Evolutionary conservation across 805 yeast species (phyloP).

Genomic region (Teunomyces pallodes): DNA sequence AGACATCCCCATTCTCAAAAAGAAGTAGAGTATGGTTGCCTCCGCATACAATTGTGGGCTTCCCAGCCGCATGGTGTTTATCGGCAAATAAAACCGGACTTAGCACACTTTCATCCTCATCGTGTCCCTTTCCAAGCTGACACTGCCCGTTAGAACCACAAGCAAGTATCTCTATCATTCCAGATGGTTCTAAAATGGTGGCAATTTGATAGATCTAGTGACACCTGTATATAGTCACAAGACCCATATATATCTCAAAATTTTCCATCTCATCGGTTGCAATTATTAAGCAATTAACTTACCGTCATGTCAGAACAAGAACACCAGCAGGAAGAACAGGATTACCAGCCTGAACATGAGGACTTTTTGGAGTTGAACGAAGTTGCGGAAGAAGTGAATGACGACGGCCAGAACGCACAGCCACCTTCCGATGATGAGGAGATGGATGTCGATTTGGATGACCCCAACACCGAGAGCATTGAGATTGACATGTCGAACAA

Average conservation of each 20-base stretch:
- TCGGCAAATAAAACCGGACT: constrained; percentile 14
- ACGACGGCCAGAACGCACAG: constrained; percentile 21
- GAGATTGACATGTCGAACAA: constrained; percentile 89
- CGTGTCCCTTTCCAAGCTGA: constrained; percentile 66
- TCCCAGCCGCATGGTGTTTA: constrained; percentile 7
- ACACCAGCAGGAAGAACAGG: constrained; percentile 9
- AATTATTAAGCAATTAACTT: constrained; percentile 1
- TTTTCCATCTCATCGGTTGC: constrained; percentile 4
- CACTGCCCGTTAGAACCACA: constrained; percentile 85
- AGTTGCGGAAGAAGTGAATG: constrained; percentile 33
- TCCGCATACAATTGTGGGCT: constrained; percentile 56
- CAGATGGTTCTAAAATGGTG: too few species aligned
- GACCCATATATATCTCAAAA: neutral
- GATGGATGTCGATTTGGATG: constrained; percentile 31
- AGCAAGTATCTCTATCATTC: constrained; percentile 31
- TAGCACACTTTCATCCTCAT: constrained; percentile 40
- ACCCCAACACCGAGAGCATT: constrained; percentile 47
- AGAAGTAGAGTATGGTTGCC: constrained; percentile 82
- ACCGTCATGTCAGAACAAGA: constrained; percentile 7
- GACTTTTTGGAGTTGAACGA: constrained; percentile 28
- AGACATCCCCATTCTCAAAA: constrained; percentile 50
- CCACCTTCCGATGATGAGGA: constrained; percentile 38
- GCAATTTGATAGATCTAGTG: too few species aligned
- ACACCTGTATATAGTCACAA: neutral
- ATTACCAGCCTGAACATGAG: constrained; percentile 21